Conservation (phyloP, 768 basidiomycete genomes). For the Boletus subcaerulescens region DNA sequence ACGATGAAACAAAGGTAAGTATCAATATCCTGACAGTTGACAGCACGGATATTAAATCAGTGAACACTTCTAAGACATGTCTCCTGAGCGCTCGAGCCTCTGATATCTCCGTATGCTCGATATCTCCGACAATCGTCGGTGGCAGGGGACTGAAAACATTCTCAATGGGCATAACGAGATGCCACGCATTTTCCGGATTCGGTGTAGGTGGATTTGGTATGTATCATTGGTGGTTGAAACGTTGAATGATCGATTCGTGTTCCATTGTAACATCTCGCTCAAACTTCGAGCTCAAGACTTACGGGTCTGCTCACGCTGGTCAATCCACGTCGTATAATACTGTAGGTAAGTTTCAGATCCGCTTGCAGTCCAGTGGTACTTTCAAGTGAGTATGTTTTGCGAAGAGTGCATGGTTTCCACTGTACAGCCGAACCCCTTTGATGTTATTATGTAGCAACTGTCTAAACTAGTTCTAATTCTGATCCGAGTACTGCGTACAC, state of each 20-base stretch:
- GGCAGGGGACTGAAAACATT: not conserved
- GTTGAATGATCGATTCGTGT: too few relatives aligned
- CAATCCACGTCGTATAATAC: not conserved
- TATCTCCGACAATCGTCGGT: not conserved
- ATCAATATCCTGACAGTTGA: not conserved
- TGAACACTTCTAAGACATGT: not conserved
- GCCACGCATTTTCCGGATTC: too few relatives aligned
- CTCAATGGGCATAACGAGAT: too few relatives aligned
- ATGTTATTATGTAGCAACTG: too few relatives aligned
- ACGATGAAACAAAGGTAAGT: not conserved
- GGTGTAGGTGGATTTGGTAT: too few relatives aligned
- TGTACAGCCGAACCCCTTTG: not conserved
- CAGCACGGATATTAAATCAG: not conserved
- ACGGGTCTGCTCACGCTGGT: not conserved
- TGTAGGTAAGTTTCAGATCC: not conserved
- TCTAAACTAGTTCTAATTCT: too few relatives aligned
- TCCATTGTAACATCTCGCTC: too few relatives aligned
- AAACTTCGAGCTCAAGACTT: too few relatives aligned
- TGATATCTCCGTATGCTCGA: not conserved
- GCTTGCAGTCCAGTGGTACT: not conserved
- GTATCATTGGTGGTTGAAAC: too few relatives aligned
- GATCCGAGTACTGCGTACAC: not conserved
- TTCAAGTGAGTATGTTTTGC: too few relatives aligned
- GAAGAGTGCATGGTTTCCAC: not conserved
- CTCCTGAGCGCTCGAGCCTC: not conserved